phyloP scores from a whole-genome alignment of 2,329 filamentous ascomycete species.

The Ophiostoma sp. region DNA sequence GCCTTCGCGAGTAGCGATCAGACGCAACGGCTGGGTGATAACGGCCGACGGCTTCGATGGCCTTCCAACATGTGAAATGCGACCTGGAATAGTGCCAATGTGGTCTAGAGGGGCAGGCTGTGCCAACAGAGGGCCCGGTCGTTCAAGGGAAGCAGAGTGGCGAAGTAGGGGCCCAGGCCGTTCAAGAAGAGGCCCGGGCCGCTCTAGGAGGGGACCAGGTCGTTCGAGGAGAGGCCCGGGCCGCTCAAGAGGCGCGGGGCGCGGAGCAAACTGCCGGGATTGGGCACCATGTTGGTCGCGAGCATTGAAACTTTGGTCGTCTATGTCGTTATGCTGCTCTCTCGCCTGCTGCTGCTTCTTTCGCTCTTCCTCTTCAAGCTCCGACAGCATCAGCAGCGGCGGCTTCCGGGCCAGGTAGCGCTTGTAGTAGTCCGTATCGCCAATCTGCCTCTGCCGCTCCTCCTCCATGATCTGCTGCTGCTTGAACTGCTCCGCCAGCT shows the following conservation, averaged over 20 bases:
- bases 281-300: background rate
- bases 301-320: background rate
- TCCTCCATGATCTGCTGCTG: background rate
- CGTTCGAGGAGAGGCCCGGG: background rate
- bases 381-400: background rate
- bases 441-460: constrained; percentile 1
- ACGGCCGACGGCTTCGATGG: background rate
- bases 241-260: background rate
- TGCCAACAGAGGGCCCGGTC: too few species aligned
- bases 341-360: background rate
- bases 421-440: background rate
- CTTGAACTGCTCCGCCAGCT: too few species aligned
- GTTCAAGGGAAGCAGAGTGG: too few species aligned
- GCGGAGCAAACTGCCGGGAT: background rate
- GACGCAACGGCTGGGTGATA: background rate
- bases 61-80: background rate
- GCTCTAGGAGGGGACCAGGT: background rate
- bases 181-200: background rate
- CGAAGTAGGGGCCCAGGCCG: background rate
- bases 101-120: too few species aligned
- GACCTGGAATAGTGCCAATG: background rate
- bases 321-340: background rate
- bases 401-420: background rate
- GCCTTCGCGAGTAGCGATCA: constrained; percentile 2
- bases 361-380: background rate